phyloP scores from a whole-genome alignment of 176 grass and related monocot genomes.

The Carex pumila region DNA sequence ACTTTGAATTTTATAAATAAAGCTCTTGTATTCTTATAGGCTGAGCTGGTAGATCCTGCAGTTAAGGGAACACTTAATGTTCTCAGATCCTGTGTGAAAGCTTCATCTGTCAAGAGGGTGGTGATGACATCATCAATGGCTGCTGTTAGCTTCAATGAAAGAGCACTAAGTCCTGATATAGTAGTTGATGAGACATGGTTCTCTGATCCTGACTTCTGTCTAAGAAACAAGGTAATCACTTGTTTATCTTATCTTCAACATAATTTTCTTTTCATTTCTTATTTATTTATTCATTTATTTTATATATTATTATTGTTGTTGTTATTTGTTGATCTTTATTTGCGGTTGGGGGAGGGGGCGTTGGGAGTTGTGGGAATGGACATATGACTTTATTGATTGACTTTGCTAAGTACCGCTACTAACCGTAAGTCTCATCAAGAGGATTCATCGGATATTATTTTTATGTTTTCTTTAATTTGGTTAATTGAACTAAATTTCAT shows the following conservation, averaged over 20 bases:
- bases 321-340: too few species aligned
- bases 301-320: too few species aligned
- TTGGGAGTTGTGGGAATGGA: too few species aligned
- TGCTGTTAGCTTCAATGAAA: slow-evolving; percentile 13
- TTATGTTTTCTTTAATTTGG: neutral
- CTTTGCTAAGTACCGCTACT: neutral
- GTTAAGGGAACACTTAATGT: slow-evolving; percentile 35
- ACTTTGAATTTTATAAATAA: neutral
- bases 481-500: neutral
- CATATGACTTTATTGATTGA: neutral
- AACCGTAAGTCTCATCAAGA: neutral
- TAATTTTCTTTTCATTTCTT: neutral
- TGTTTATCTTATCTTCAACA: neutral
- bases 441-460: neutral
- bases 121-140: slow-evolving; percentile 33
- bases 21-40: neutral
- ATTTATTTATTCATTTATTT: neutral
- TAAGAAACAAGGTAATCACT: slow-evolving; percentile 4
- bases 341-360: too few species aligned
- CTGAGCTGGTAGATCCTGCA: slow-evolving; percentile 24
- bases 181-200: slow-evolving; percentile 36
- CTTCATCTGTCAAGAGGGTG: slow-evolving; percentile 25
- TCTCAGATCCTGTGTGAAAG: slow-evolving; percentile 25
- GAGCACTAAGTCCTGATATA: slow-evolving; percentile 14
- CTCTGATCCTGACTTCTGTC: slow-evolving; percentile 20